Base-by-base conservation (phyloP, 169 alveolate species). In the Eimeria zaria region DNA sequence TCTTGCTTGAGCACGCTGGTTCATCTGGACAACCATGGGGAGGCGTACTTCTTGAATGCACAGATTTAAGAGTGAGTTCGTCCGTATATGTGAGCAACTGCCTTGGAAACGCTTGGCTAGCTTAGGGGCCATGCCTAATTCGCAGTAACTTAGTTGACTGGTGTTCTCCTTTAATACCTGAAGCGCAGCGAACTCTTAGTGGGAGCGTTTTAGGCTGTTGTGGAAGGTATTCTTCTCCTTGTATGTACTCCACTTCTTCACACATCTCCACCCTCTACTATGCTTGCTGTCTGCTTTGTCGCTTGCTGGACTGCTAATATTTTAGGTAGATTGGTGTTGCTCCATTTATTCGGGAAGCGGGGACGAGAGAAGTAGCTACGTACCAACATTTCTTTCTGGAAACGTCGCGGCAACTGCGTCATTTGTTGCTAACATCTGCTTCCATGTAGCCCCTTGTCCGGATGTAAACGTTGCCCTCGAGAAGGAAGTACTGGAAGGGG, bases 401-500 rank as follows among this genome's bases (percentile, higher is more conserved):
- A 58, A 41, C 7, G 39, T 85, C 41, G 92, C 62, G 78, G 92
- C 92, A 36, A 46, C 78, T 33, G 92, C 92, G 27, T 22, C 92
- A 36, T 85, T 85, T 39, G 55, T 53, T 41, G 78, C 48, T 48
- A 55, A 24, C 60, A 60, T 85, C 78, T 36, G 39, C 41, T 85
- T 53, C 53, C 36, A 60, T n/a, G 58, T 22, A 33, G n/a, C 80
- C 58, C 53, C 92, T 58, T 33, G 39, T 6, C 92, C 92, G 33
- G 48, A 36, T 14, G 48, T 85, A 30, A 85, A 12, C 36, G 92
- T 60, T 20, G 74, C 92, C 78, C 64, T 85, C 78, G 78, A 58
- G 60, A 85, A 41, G 78, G 92, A 85, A 20, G 81, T 85, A 36
- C 51, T 85, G n/a, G 92, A 85, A 48, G 92, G 92, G 33, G 92